These are phyloP conservation scores for Gastroboletus turbinatus DNA, from an alignment of 1,284 basidiomycete species.

Conservation along the genomic window DNA sequence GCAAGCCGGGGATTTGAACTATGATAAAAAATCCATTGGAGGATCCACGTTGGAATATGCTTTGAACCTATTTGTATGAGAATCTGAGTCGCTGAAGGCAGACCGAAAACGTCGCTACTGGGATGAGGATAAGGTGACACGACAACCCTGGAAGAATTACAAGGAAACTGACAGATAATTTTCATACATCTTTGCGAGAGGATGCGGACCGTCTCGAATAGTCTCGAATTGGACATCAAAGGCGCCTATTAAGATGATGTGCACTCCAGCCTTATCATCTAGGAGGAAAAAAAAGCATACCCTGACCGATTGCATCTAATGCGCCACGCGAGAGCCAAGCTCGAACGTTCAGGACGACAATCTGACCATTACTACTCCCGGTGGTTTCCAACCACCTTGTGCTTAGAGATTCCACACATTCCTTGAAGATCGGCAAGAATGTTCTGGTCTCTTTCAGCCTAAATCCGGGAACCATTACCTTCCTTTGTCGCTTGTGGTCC, in stretches of 20 bases:
- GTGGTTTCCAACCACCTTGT: slow-evolving; percentile 45
- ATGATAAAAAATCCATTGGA: slow-evolving; percentile 39
- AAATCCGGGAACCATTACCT: slow-evolving; percentile 44
- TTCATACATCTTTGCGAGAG: slow-evolving; percentile 35
- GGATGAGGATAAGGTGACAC: neutral
- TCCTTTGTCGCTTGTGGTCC: slow-evolving; percentile 43
- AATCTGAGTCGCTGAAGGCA: slow-evolving; percentile 18
- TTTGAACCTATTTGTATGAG: slow-evolving; percentile 14
- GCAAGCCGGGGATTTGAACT: slow-evolving; percentile 37
- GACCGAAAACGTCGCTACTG: slow-evolving; percentile 24
- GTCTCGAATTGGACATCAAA: slow-evolving; percentile 44
- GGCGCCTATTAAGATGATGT: slow-evolving; percentile 31
- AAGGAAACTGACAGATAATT: slow-evolving; percentile 34
- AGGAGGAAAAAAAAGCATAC: slow-evolving; percentile 24
- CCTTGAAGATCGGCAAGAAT: slow-evolving; percentile 38
- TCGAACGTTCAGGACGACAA: slow-evolving; percentile 39
- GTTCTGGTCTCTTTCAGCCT: slow-evolving; percentile 37
- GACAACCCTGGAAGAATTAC: neutral
- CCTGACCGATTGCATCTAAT: slow-evolving; percentile 45
- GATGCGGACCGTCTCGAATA: slow-evolving; percentile 38
- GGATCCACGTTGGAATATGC: slow-evolving; percentile 28
- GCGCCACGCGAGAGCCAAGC: slow-evolving; percentile 40
- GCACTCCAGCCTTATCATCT: neutral
- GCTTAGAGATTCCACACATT: slow-evolving; percentile 26
- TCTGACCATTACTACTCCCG: slow-evolving; percentile 22